Conservation (phyloP, 2,329 filamentous ascomycete genomes). For the Plenodomus lindquistii region DNA sequence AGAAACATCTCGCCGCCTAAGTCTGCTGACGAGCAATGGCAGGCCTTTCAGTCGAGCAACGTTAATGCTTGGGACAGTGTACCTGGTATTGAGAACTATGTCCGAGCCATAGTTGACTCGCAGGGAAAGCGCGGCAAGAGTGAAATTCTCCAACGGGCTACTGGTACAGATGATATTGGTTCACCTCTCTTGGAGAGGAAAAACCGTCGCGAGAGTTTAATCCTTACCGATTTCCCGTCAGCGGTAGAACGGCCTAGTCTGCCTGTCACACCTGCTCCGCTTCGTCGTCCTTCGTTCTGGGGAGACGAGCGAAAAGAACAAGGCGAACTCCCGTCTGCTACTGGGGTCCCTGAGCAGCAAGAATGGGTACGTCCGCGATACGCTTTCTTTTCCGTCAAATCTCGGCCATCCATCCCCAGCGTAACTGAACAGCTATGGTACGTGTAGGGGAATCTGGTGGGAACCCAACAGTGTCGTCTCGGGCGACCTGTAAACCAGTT, state of each 20-base stretch:
- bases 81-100: slow-evolving; percentile 84
- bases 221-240: slow-evolving; percentile 84
- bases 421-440: slow-evolving; percentile 1
- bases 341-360: slow-evolving; percentile 82
- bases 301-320: slow-evolving; percentile 60
- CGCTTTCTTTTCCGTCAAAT: slow-evolving; percentile 40
- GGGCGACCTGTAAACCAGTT: not conserved
- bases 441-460: not conserved
- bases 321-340: slow-evolving; percentile 70
- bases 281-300: slow-evolving; percentile 71
- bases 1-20: slow-evolving; percentile 24
- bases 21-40: slow-evolving; percentile 65
- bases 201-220: slow-evolving; percentile 60
- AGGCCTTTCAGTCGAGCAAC: slow-evolving; percentile 66
- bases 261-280: slow-evolving; percentile 85
- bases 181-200: slow-evolving; percentile 39
- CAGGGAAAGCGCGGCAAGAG: slow-evolving; percentile 60
- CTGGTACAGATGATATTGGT: slow-evolving; percentile 31
- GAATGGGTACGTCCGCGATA: slow-evolving; percentile 83
- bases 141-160: slow-evolving; percentile 42
- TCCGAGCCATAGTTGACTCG: slow-evolving; percentile 69
- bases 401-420: slow-evolving; percentile 32
- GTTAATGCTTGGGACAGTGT: slow-evolving; percentile 91
- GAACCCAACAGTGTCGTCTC: not conserved
- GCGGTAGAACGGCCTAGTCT: slow-evolving; percentile 82